Conservation (phyloP, 495 filamentous ascomycete species). For the Tetracladium setigerum region DNA sequence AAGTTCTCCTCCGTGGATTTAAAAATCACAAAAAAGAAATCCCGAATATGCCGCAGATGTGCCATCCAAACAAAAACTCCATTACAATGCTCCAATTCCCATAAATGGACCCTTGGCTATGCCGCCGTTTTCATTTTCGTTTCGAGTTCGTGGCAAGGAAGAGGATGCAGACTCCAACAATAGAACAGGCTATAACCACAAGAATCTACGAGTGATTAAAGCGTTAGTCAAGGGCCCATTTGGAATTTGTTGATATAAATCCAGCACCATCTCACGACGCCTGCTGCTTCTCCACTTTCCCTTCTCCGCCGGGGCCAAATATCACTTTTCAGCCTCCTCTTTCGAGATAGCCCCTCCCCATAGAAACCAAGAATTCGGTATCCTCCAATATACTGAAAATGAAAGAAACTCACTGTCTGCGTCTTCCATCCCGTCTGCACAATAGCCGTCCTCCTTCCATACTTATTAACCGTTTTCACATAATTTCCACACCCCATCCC, state of each 20-base stretch:
- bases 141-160: slow-evolving; percentile 30
- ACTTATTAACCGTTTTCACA: slow-evolving; percentile 77
- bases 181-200: slow-evolving; percentile 65
- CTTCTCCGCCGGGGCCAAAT: background rate
- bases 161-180: slow-evolving; percentile 68
- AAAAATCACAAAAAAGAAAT: no score
- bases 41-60: no score
- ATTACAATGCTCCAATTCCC: no score
- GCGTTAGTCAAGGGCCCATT: no score
- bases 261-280: no score
- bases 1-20: no score
- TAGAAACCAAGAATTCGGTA: background rate
- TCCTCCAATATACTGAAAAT: background rate
- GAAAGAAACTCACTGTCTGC: slow-evolving; percentile 53
- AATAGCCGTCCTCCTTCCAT: slow-evolving; percentile 66
- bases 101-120: no score
- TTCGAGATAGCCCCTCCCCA: background rate
- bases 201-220: slow-evolving; percentile 44
- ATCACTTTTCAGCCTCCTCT: slow-evolving; percentile 4
- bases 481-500: slow-evolving; percentile 78
- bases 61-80: no score
- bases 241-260: no score
- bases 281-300: no score
- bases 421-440: slow-evolving; percentile 95
- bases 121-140: background rate